A percentile compares a stretch with the other conserved stretches of the same genome.
Evolutionary conservation across 805 yeast species (phyloP).

Genomic region (Lachancea waltii): DNA sequence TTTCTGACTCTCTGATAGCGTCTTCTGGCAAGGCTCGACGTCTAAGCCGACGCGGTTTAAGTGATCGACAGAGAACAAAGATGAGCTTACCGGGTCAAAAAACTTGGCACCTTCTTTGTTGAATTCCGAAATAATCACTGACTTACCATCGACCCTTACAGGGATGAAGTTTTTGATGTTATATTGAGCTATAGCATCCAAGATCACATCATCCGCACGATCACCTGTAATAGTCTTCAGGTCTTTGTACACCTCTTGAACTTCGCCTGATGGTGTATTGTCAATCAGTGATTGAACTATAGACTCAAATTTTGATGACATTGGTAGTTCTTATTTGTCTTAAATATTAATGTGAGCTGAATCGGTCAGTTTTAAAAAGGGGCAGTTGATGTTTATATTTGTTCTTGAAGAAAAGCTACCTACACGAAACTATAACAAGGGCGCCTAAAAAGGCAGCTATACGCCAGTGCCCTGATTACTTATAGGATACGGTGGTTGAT

Average conservation of each 20-base stretch:
- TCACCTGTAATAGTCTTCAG: constrained; percentile 39
- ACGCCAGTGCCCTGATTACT: constrained; percentile 19
- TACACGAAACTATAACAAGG: neutral
- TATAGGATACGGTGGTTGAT: constrained; percentile 11
- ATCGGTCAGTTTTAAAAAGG: too few relatives aligned
- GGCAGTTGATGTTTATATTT: too few relatives aligned
- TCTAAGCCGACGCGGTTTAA: constrained; percentile 43
- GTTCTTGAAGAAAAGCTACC: neutral
- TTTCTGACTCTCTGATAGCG: constrained; percentile 15
- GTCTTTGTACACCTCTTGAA: constrained; percentile 34
- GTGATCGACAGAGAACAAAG: constrained; percentile 56
- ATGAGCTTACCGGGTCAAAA: constrained; percentile 44
- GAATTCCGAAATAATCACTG: constrained; percentile 42
- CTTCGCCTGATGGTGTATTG: constrained; percentile 33
- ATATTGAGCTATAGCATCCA: constrained; percentile 36
- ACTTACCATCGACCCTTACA: constrained; percentile 30
- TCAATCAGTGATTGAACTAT: constrained; percentile 25
- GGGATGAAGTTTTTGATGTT: constrained; percentile 36
- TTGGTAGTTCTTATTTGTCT: neutral
- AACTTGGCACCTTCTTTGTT: constrained; percentile 48
- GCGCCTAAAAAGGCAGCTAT: neutral
- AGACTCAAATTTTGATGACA: constrained; percentile 20
- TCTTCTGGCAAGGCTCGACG: constrained; percentile 36
- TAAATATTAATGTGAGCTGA: too few relatives aligned
- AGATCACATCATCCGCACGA: constrained; percentile 31